Percentiles rank a stretch among this genome's conserved stretches.
These are phyloP conservation scores for Lentinula raphanica DNA, from an alignment of 768 basidiomycete species.

Conservation along the genomic window DNA sequence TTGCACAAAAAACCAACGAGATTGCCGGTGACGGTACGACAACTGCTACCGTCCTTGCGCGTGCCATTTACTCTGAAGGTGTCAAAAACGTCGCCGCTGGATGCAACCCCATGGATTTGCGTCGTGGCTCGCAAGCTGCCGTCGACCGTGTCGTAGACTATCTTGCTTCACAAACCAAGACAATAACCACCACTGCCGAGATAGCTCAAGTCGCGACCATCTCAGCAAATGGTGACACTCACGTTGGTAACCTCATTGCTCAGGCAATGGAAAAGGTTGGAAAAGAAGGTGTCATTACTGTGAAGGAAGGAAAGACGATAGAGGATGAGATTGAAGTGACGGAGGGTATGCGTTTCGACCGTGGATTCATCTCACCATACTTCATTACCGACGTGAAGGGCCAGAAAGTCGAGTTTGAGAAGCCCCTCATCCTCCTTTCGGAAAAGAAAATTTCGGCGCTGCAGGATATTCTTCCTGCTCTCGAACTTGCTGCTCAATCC, in stretches of 20 bases:
- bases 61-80: slow-evolving; percentile 97
- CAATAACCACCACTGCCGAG: slow-evolving; percentile 94
- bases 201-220: slow-evolving; percentile 99
- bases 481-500: slow-evolving; percentile 75
- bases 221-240: slow-evolving; percentile 74
- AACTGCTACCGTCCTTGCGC: slow-evolving; percentile 93
- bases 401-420: slow-evolving; percentile 96
- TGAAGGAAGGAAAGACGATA: slow-evolving; percentile 97
- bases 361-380: slow-evolving; percentile 96
- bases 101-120: slow-evolving; percentile 99
- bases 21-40: slow-evolving; percentile 97
- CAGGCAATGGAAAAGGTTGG: slow-evolving; percentile 99
- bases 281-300: slow-evolving; percentile 99
- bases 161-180: slow-evolving; percentile 83
- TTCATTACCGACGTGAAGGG: slow-evolving; percentile 97
- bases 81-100: slow-evolving; percentile 99
- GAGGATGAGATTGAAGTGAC: slow-evolving; percentile 99
- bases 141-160: slow-evolving; percentile 93
- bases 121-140: slow-evolving; percentile 94
- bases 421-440: slow-evolving; percentile 86
- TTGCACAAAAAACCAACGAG: slow-evolving; percentile 96
- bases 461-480: slow-evolving; percentile 91
- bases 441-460: slow-evolving; percentile 98
- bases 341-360: slow-evolving; percentile 99
- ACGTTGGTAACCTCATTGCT: slow-evolving; percentile 92